Percentiles rank a stretch among this genome's conserved stretches.
Evolutionary conservation across 1,139 yeast species (phyloP).

Genomic region (Pichia sp.): DNA sequence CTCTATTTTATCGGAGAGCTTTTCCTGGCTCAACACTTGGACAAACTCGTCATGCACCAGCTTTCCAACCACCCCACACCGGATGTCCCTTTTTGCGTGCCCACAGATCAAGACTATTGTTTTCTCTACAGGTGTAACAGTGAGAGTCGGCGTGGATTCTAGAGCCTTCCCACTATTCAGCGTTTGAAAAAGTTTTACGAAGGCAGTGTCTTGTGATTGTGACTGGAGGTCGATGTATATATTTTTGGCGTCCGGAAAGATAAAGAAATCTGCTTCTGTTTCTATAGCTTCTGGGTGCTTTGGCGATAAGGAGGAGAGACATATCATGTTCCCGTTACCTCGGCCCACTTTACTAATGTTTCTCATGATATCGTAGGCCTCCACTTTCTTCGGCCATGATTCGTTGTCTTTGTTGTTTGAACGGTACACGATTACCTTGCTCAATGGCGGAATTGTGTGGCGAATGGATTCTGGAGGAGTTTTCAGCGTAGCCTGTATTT

Average conservation of each 20-base stretch:
- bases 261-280: slow-evolving; percentile 7
- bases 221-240: slow-evolving; percentile 6
- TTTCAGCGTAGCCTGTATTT: slow-evolving; percentile 9
- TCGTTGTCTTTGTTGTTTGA: slow-evolving; percentile 35
- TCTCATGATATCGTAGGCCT: slow-evolving; percentile 40
- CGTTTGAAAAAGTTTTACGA: slow-evolving; percentile 6
- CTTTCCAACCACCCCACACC: slow-evolving; percentile 69
- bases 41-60: slow-evolving; percentile 48
- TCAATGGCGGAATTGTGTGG: slow-evolving; percentile 48
- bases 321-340: slow-evolving; percentile 18
- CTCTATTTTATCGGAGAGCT: slow-evolving; percentile 28
- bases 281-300: slow-evolving; percentile 3
- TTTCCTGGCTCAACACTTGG: slow-evolving; percentile 36
- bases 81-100: slow-evolving; percentile 54
- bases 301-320: slow-evolving; percentile 13
- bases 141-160: slow-evolving; percentile 10
- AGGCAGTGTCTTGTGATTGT: neutral
- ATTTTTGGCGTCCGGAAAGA: slow-evolving; percentile 17
- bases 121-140: slow-evolving; percentile 14
- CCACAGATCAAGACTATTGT: slow-evolving; percentile 56
- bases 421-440: slow-evolving; percentile 54
- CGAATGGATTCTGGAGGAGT: slow-evolving; percentile 33
- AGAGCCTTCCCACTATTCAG: slow-evolving; percentile 15
- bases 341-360: slow-evolving; percentile 13
- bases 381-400: slow-evolving; percentile 58